These are phyloP conservation scores for Apophysomyces variabilis DNA, from an alignment of 371 early-diverging fungal species.

Conservation along the genomic window DNA sequence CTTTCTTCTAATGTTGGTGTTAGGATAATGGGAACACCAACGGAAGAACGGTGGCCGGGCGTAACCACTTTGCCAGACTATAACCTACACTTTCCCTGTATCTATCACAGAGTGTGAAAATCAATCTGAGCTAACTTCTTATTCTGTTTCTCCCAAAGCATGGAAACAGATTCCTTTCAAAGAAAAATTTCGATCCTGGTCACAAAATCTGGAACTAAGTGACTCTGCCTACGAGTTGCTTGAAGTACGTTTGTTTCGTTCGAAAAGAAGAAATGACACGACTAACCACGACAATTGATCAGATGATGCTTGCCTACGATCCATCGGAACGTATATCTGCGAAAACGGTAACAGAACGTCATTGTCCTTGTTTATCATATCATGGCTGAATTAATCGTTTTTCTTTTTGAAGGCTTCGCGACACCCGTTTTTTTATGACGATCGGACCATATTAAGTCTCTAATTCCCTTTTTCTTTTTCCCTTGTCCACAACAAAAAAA, in stretches of 20 bases:
- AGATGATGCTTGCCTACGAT: slow-evolving; percentile 1
- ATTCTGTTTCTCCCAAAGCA: background rate
- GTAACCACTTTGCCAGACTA: slow-evolving; percentile 84
- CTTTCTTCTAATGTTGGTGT: background rate
- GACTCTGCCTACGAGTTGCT: slow-evolving; percentile 2
- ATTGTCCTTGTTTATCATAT: background rate
- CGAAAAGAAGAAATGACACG: background rate
- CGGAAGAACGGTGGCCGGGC: slow-evolving; percentile 85
- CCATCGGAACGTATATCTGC: slow-evolving; percentile 7
- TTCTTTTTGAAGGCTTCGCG: background rate
- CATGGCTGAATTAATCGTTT: background rate
- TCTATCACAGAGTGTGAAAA: background rate
- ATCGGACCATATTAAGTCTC: slow-evolving; percentile 5
- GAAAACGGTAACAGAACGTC: background rate
- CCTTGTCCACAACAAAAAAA: background rate
- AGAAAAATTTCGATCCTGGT: slow-evolving; percentile 2
- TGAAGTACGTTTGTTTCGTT: background rate
- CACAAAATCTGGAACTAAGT: background rate
- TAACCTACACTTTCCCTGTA: slow-evolving; percentile 63
- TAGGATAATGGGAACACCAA: slow-evolving; percentile 87
- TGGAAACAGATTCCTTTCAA: slow-evolving; percentile 4
- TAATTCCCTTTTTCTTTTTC: background rate
- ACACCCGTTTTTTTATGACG: slow-evolving; percentile 4
- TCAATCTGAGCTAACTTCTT: background rate
- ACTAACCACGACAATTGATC: background rate